Evolutionary conservation across 768 basidiomycete genomes (phyloP), one percentile per base, ranked within the genome.

Genomic region (Brasilioporus rufonigricans): DNA sequence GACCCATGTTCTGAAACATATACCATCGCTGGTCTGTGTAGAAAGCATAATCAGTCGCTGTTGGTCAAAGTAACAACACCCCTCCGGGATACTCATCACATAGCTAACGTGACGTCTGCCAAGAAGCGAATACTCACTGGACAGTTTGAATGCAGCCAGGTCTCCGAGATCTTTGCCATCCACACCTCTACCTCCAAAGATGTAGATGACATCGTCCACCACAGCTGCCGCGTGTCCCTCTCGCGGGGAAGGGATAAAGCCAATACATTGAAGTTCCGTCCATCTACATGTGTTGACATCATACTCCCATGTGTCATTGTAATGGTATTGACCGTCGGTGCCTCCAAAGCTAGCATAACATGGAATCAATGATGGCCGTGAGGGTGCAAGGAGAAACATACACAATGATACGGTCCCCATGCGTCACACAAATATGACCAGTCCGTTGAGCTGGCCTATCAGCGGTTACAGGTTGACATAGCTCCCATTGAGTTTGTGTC

Each of bases 1-100:
- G 96, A 0, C 97, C 97, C 97, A 99, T 99, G 67, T 98, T 97
- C 72, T 98, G 94, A 77, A 99, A 99, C 93, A 95, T 98, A 74
- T 95, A 99, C 97, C 97, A 99, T 62, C 97, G 81, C 66, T 93
- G 91, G 72, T 94, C 96, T 98, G 68, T 29, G 44, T 41, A 48
- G 4, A 18, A 44, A 50, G 14, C 2, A 55, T 27, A 7, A 51
- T 70, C 51, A 69, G 57, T 44, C 16, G 11, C 24, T 14, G 6
- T 44, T 56, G 39, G 27, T 48, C 60, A 47, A 32, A 33, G 39
- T 40, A 5, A 57, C 11, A 33, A 41, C 23, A 29, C 21, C n/a
- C 16, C 16, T 16, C 16, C 35, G 14, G 16, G 33, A 48, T 6
- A 27, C 21, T 39, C 27, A n/a, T 40, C 44, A 26, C 36, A 57